Evolutionary conservation across 2,329 filamentous ascomycete genomes (phyloP).

Genomic region (Exophiala oligosperma): DNA sequence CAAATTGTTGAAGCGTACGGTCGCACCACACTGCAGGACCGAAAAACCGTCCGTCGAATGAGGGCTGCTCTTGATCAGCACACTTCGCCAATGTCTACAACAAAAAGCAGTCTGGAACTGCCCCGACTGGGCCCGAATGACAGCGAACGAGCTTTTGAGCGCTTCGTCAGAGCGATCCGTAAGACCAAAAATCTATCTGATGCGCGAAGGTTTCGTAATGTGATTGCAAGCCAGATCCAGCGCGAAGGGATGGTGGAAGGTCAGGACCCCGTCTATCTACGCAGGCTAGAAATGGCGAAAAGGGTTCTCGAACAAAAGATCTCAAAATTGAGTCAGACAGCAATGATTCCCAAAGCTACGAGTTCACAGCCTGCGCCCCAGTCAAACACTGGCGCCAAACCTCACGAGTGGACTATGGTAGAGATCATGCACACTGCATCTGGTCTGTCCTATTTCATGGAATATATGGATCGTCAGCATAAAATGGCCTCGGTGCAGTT

Average conservation of each 20-base stretch:
- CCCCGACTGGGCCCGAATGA: constrained; percentile 80
- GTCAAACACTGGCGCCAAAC: constrained; percentile 50
- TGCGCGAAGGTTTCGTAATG: constrained; percentile 85
- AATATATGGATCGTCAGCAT: constrained; percentile 92
- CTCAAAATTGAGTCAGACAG: constrained; percentile 70
- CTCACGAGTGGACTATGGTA: constrained; percentile 72
- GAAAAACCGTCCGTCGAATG: constrained; percentile 89
- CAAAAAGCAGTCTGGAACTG: constrained; percentile 65
- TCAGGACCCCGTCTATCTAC: constrained; percentile 82
- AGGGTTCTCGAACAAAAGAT: constrained; percentile 86
- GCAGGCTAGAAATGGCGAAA: constrained; percentile 89
- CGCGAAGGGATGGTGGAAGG: constrained; percentile 75
- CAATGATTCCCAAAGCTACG: constrained; percentile 35
- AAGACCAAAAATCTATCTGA: constrained; percentile 91
- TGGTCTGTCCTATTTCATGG: constrained; percentile 97
- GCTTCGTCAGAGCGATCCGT: constrained; percentile 85
- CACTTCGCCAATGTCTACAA: constrained; percentile 74
- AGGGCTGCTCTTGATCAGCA: constrained; percentile 92
- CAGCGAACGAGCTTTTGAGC: constrained; percentile 89
- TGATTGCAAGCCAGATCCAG: constrained; percentile 88
- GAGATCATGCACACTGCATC: constrained; percentile 89
- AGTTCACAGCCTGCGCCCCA: constrained; percentile 34
- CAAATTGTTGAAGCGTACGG: constrained; percentile 89
- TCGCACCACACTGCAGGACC: constrained; percentile 84
- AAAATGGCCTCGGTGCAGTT: constrained; percentile 92